Conservation (phyloP, 768 basidiomycete species). For the Lyophyllum semitale region DNA sequence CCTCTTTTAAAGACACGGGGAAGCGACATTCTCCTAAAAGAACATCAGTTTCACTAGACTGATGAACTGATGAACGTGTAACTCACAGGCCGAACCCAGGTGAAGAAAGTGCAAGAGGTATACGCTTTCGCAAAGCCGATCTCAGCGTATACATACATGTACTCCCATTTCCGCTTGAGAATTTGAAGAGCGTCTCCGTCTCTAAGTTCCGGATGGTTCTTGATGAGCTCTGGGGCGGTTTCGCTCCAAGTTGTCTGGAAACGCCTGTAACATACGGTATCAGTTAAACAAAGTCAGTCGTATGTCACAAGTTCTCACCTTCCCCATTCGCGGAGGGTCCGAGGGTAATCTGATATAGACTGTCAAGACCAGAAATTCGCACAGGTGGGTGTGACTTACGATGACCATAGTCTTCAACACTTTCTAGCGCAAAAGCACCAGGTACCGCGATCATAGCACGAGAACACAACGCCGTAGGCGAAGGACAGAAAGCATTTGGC, state of each 20-base stretch:
- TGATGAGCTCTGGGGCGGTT: neutral
- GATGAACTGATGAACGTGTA: neutral
- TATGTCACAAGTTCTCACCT: constrained; percentile 22
- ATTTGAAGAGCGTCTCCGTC: constrained; percentile 28
- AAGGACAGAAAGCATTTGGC: constrained; percentile 26
- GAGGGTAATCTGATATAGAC: constrained; percentile 16
- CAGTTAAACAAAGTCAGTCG: neutral
- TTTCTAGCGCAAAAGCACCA: constrained; percentile 22
- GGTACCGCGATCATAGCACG: constrained; percentile 15
- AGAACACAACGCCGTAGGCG: constrained; percentile 18
- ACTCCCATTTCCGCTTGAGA: constrained; percentile 41
- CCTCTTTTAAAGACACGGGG: neutral
- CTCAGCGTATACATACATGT: constrained; percentile 21
- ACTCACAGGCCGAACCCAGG: constrained; percentile 14
- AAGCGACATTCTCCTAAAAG: neutral
- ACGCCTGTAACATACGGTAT: constrained; percentile 4
- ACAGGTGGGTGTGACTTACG: constrained; percentile 13
- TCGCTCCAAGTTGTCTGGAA: constrained; percentile 13
- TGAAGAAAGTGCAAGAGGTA: constrained; percentile 8
- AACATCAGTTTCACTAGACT: neutral
- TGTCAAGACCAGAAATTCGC: neutral
- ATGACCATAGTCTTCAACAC: constrained; percentile 19
- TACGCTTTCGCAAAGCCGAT: constrained; percentile 19
- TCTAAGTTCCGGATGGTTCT: constrained; percentile 12
- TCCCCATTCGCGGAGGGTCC: constrained; percentile 28